Evolutionary conservation across 2,329 filamentous ascomycete species (phyloP), one percentile per base, ranked within the genome.

Genomic region (Akanthomyces muscarius): DNA sequence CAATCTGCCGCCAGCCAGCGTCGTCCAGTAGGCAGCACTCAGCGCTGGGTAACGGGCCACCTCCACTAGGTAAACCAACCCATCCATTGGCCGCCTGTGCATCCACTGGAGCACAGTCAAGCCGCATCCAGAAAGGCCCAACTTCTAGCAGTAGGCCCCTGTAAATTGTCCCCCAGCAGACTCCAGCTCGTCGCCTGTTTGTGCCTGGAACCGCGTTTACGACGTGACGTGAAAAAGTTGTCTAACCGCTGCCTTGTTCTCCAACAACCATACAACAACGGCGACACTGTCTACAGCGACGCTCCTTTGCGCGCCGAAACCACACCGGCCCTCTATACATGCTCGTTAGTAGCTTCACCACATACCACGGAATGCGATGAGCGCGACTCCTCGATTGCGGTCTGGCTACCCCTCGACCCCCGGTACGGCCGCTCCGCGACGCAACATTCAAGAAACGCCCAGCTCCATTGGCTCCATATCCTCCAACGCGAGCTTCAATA

Each of bases 401-500:
- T 92, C 90, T 83, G 89, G 89, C 72, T 95, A 88, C 74, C 91
- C 91, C 74, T 81, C 86, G 72, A 93, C 90, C 69, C 91, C 90
- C 71, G 82, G 81, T 70, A 80, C 79, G 69, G 71, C 74, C 66
- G 76, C 75, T 72, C 72, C 72, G 71, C 71, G 73, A 69, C 69
- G 71, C 54, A 69, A 69, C 28, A 58, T 69, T 36, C 71, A 72
- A 64, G 69, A 75, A 53, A 75, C 75, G 41, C 74, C 75, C 18
- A 68, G 69, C 52, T 71, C 73, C 23, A 67, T 67, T 44, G 69
- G 65, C 59, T 74, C 74, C 42, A 66, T 71, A 21, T 71, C 73
- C 25, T 73, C 74, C 11, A 38, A 30, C 2, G 68, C 67, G 66
- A 70, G 66, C 65, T 70, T 72, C 38, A 68, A 68, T 53, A 75